Base-by-base conservation (phyloP, 148 eudicot species). In the Amaranthus palmeri region DNA sequence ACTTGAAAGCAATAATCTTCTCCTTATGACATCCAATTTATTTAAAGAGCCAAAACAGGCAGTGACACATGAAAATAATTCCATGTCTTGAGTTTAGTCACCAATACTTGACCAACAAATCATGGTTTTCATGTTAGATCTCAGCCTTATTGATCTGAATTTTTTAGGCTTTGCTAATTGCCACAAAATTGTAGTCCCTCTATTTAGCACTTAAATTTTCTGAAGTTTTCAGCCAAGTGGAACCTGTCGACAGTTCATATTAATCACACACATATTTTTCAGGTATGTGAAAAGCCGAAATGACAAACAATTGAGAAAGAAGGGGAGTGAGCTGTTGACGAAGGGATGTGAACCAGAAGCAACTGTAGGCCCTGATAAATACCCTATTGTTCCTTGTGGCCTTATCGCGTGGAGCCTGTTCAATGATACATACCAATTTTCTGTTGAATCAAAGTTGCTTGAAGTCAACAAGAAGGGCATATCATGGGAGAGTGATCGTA, bases 341-440 rank as follows among this genome's bases (percentile, higher is more conserved):
- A 50, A 9, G 1, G 78, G 61, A n/a, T 91, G 96, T 69, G 79
- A 72, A 9, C 93, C 96, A 43, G 86, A 80, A 78, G 77, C 78
- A 51, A 47, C 17, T 18, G 15, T 55, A 7, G 44, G 46, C 18
- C 10, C 11, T 17, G 63, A 41, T n/a, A 40, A 47, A 25, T 60
- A 50, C 46, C 82, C 90, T 18, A 84, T 95, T 10, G 90, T 95
- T 70, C 98, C 98, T 5, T 95, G 98, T 72, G 96, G 97, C 43
- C 82, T 89, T 3, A 83, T 95, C 63, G 97, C 99, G 25, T 95
- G 99, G 99, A 95, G 99, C 75, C 63, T 91, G 70, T 95, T 95
- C 80, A 95, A 95, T 41, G 99, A 95, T 74, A 95, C 96, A 5
- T 95, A 88, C 63, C 51, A 55, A 10, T 80, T 95, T 71, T 80